Percentiles rank a stretch among this genome's conserved stretches.
phyloP scores from a whole-genome alignment of 1,284 basidiomycete species.

The Golubevia sp. region DNA sequence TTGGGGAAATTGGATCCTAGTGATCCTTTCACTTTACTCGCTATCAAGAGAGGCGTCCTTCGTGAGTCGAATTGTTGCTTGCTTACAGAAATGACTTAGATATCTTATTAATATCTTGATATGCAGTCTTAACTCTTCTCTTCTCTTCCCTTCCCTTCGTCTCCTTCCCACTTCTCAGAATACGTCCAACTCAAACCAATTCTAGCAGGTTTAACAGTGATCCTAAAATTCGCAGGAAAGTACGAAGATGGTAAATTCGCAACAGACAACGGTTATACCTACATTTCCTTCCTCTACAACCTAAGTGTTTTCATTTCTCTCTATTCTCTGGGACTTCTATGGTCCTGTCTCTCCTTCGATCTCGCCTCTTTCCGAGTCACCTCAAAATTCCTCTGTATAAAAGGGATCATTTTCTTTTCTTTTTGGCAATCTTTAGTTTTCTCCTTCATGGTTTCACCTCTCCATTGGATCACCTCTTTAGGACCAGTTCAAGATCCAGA shows the following conservation, averaged over 20 bases:
- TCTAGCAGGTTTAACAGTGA: conserved; percentile 79
- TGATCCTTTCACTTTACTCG: conserved; percentile 81
- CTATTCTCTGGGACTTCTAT: conserved; percentile 56
- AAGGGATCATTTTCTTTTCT: conserved; percentile 95
- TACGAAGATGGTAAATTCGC: conserved; percentile 86
- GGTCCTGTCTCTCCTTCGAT: conserved; percentile 48
- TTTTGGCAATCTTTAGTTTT: conserved; percentile 77
- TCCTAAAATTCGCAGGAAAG: conserved; percentile 82
- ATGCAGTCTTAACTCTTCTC: no score
- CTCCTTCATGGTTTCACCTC: no score
- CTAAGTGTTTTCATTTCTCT: conserved; percentile 64
- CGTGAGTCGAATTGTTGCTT: conserved; percentile 72
- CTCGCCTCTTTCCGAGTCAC: conserved; percentile 50
- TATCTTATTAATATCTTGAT: no score
- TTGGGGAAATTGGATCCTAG: conserved; percentile 49
- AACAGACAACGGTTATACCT: conserved; percentile 76
- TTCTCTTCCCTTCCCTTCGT: conserved; percentile 2
- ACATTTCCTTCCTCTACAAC: conserved; percentile 73
- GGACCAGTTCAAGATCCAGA: conserved; percentile 83
- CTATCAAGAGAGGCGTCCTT: conserved; percentile 89
- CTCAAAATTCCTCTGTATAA: conserved; percentile 83
- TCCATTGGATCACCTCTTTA: no score
- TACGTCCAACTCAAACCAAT: conserved; percentile 96
- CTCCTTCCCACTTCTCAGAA: conserved; percentile 68
- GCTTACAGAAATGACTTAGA: no score